These are phyloP conservation scores for Salvia rosmarinus DNA, from an alignment of 257 asterid genomes.

Conservation along the genomic window DNA sequence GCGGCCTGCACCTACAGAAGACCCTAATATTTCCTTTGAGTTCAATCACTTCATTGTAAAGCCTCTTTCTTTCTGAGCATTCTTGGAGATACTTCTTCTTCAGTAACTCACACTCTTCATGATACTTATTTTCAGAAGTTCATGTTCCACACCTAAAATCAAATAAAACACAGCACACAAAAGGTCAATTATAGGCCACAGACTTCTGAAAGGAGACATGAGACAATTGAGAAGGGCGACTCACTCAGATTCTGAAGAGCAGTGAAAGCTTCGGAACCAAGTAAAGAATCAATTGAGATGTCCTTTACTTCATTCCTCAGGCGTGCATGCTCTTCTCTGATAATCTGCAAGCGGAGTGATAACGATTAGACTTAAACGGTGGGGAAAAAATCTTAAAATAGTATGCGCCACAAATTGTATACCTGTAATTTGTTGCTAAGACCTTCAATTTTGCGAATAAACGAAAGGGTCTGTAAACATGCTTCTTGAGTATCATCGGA, in stretches of 20 bases:
- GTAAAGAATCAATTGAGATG: slow-evolving; percentile 56
- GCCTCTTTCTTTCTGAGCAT: slow-evolving; percentile 67
- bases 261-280: slow-evolving; percentile 55
- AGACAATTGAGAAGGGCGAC: slow-evolving; percentile 36
- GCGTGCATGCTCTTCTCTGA: slow-evolving; percentile 54
- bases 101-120: slow-evolving; percentile 58
- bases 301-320: slow-evolving; percentile 65
- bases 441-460: slow-evolving; percentile 59
- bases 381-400: not conserved
- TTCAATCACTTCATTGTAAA: slow-evolving; percentile 89
- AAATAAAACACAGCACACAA: slow-evolving; percentile 22
- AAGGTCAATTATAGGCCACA: slow-evolving; percentile 15
- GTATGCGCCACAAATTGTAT: slow-evolving; percentile 5
- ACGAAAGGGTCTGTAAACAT: slow-evolving; percentile 55
- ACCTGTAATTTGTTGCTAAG: slow-evolving; percentile 68
- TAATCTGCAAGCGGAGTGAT: slow-evolving; percentile 41
- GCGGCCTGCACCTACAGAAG: slow-evolving; percentile 95
- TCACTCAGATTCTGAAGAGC: slow-evolving; percentile 71
- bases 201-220: not conserved
- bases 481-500: slow-evolving; percentile 47
- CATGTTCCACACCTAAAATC: slow-evolving; percentile 64
- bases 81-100: slow-evolving; percentile 77
- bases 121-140: slow-evolving; percentile 56
- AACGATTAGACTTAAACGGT: slow-evolving; percentile 4
- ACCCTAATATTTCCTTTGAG: slow-evolving; percentile 95